These are phyloP conservation scores for Leucocoprinus birnbaumii DNA, from an alignment of 768 basidiomycete species.

Conservation along the genomic window DNA sequence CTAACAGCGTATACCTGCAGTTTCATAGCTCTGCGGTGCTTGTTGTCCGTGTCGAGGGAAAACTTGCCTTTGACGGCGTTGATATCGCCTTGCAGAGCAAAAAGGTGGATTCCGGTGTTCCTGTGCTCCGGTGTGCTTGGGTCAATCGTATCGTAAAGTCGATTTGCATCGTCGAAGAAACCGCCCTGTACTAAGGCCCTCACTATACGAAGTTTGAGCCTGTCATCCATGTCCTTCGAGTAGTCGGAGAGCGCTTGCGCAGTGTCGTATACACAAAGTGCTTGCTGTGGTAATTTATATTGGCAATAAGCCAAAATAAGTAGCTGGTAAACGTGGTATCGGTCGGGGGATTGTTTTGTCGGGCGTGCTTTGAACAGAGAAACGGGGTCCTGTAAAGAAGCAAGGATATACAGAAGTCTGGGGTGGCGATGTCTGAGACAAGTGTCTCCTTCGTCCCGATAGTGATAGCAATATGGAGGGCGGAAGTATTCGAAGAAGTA, in stretches of 20 bases:
- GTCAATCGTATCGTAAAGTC: constrained; percentile 8
- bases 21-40: constrained; percentile 30
- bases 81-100: constrained; percentile 48
- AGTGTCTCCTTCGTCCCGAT: neutral
- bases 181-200: constrained; percentile 8
- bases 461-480: constrained; percentile 7
- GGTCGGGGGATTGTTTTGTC: neutral
- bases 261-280: constrained; percentile 8
- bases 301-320: constrained; percentile 10
- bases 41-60: neutral
- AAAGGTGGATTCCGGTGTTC: constrained; percentile 11
- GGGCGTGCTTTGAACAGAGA: neutral
- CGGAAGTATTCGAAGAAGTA: constrained; percentile 10
- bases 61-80: constrained; percentile 24
- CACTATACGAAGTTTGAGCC: constrained; percentile 15
- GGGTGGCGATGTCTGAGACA: constrained; percentile 12
- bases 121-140: constrained; percentile 2
- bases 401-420: constrained; percentile 13
- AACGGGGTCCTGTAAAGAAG: constrained; percentile 1
- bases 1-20: constrained; percentile 55
- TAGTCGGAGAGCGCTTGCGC: constrained; percentile 11
- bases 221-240: constrained; percentile 14
- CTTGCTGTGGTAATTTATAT: constrained; percentile 7
- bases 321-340: neutral
- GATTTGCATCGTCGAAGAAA: constrained; percentile 11